Conservation (phyloP, 2,329 filamentous ascomycete species). For the Colletotrichum gloeosporioides region DNA sequence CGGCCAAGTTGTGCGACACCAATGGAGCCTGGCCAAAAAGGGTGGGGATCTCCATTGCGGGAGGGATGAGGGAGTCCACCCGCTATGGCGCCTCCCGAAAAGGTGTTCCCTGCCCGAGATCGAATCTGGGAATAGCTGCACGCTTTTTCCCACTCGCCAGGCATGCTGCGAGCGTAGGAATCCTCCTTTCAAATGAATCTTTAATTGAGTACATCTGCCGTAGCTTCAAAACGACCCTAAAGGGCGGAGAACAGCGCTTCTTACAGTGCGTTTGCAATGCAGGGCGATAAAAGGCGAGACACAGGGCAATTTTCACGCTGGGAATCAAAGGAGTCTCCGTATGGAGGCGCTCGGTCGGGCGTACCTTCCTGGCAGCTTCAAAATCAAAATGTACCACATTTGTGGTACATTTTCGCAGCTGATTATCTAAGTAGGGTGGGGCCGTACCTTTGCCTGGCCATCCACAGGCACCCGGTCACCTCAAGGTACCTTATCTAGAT, state of each 20-base stretch:
- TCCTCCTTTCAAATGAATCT: too few relatives aligned
- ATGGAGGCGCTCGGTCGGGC: neutral
- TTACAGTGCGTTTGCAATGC: too few relatives aligned
- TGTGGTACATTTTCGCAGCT: neutral
- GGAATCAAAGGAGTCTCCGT: too few relatives aligned
- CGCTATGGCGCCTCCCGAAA: neutral
- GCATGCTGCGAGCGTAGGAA: neutral
- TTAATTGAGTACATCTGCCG: too few relatives aligned
- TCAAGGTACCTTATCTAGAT: neutral
- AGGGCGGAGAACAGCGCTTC: too few relatives aligned
- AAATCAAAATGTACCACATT: neutral
- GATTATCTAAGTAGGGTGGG: neutral
- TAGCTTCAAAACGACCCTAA: too few relatives aligned
- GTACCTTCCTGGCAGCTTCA: neutral
- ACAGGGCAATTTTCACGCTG: too few relatives aligned
- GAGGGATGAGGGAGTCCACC: neutral
- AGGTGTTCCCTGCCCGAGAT: neutral
- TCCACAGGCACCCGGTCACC: neutral
- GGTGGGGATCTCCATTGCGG: neutral
- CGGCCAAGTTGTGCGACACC: neutral
- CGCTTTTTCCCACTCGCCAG: neutral
- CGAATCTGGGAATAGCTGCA: neutral
- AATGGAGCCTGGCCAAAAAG: neutral
- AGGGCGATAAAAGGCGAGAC: too few relatives aligned
- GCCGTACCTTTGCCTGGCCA: neutral